Percentiles rank a stretch among this genome's conserved stretches.
These are phyloP conservation scores for Oryza meridionalis DNA, from an alignment of 176 grass and related monocot species.

Conservation along the genomic window DNA sequence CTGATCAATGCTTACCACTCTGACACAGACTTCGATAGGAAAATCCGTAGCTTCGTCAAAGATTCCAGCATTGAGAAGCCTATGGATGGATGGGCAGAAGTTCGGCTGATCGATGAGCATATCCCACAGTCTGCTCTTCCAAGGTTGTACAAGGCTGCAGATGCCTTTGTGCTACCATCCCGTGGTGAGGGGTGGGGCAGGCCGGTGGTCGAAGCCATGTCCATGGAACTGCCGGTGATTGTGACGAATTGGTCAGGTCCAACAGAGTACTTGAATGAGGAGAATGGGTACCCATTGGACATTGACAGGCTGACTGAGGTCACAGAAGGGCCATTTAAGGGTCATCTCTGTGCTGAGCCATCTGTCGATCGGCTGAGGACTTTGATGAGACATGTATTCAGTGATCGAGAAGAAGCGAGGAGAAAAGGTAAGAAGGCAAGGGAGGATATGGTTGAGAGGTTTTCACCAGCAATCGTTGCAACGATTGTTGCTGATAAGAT, in stretches of 20 bases:
- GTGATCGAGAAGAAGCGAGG: slow-evolving; percentile 43
- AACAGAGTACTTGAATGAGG: slow-evolving; percentile 63
- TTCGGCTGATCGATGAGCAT: slow-evolving; percentile 53
- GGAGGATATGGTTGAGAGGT: slow-evolving; percentile 55
- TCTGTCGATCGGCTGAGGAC: slow-evolving; percentile 46
- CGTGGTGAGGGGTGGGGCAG: slow-evolving; percentile 73
- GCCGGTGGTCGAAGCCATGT: slow-evolving; percentile 69
- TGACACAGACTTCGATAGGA: slow-evolving; percentile 45
- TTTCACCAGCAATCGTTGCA: slow-evolving; percentile 59
- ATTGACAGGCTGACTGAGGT: slow-evolving; percentile 46
- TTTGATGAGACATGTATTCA: slow-evolving; percentile 60
- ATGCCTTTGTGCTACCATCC: slow-evolving; percentile 67
- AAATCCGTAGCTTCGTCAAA: slow-evolving; percentile 47
- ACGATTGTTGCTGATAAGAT: slow-evolving; percentile 58
- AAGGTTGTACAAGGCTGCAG: slow-evolving; percentile 52
- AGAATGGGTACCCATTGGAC: slow-evolving; percentile 65
- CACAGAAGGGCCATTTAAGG: slow-evolving; percentile 65
- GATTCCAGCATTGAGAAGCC: slow-evolving; percentile 45
- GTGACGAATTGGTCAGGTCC: slow-evolving; percentile 74
- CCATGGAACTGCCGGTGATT: slow-evolving; percentile 70
- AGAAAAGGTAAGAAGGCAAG: slow-evolving; percentile 66
- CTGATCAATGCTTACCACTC: slow-evolving; percentile 69
- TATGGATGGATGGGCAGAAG: slow-evolving; percentile 51
- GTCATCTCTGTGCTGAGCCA: slow-evolving; percentile 64
- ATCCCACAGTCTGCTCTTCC: slow-evolving; percentile 63